Evolutionary conservation across 2,329 filamentous ascomycete genomes (phyloP).

Genomic region (Colletotrichum abscissum): DNA sequence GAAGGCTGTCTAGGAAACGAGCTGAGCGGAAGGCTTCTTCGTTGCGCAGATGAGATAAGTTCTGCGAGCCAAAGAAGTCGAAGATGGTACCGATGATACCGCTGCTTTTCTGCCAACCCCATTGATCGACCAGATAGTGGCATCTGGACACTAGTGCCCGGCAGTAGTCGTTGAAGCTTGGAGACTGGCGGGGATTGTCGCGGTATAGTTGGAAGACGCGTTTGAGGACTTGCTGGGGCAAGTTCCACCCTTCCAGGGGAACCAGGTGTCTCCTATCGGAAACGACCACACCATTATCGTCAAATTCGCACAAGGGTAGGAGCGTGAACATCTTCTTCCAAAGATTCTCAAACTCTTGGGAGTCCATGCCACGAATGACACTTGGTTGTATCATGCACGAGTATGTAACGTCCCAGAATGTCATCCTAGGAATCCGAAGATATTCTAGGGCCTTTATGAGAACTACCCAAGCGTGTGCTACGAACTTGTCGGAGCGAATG

Average conservation of each 20-base stretch:
- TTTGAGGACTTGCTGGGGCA: slow-evolving; percentile 68
- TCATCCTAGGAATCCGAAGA: slow-evolving; percentile 60
- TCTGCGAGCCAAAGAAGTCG: slow-evolving; percentile 74
- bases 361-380: slow-evolving; percentile 52
- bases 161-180: slow-evolving; percentile 75
- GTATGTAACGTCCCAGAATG: slow-evolving; percentile 72
- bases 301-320: slow-evolving; percentile 71
- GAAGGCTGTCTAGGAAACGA: slow-evolving; percentile 68
- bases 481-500: slow-evolving; percentile 57
- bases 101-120: slow-evolving; percentile 72
- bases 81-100: slow-evolving; percentile 71
- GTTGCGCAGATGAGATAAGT: slow-evolving; percentile 71
- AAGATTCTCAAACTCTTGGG: slow-evolving; percentile 61
- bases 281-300: slow-evolving; percentile 62
- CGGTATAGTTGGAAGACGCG: slow-evolving; percentile 69
- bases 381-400: slow-evolving; percentile 51
- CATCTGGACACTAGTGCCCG: slow-evolving; percentile 69
- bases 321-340: slow-evolving; percentile 72
- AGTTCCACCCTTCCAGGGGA: slow-evolving; percentile 67
- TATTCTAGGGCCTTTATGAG: slow-evolving; percentile 65
- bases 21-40: slow-evolving; percentile 73
- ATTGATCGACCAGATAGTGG: slow-evolving; percentile 71
- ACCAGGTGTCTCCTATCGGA: slow-evolving; percentile 48
- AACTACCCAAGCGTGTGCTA: slow-evolving; percentile 68
- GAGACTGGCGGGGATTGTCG: slow-evolving; percentile 63